These are phyloP conservation scores for Penicillium sp. DNA, from an alignment of 2,329 filamentous ascomycete species.

Conservation along the genomic window DNA sequence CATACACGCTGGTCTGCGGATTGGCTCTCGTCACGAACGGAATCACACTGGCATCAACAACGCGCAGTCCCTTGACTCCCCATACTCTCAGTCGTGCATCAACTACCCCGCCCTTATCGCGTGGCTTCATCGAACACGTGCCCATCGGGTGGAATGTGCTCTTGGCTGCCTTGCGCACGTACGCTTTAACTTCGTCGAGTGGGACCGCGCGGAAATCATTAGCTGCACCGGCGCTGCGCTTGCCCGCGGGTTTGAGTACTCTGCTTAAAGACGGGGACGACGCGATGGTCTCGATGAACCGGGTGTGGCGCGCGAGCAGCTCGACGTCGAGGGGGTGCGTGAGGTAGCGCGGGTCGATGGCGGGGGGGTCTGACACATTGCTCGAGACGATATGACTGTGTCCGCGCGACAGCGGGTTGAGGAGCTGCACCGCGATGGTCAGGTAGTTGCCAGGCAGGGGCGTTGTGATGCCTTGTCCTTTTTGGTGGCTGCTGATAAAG, in stretches of 20 bases:
- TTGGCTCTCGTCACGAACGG: constrained; percentile 18
- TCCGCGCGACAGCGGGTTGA: constrained; percentile 29
- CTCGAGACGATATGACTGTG: constrained; percentile 38
- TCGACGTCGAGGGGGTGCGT: constrained; percentile 43
- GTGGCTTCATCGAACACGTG: constrained; percentile 15
- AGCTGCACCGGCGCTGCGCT: constrained; percentile 8
- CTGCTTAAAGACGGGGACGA: constrained; percentile 26
- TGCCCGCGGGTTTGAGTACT: constrained; percentile 29
- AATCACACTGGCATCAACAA: constrained; percentile 17
- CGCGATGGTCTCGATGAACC: constrained; percentile 30
- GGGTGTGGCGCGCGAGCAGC: constrained; percentile 31
- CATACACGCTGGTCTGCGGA: constrained; percentile 20
- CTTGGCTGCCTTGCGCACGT: background rate
- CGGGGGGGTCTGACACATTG: constrained; percentile 30
- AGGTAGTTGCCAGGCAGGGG: constrained; percentile 23
- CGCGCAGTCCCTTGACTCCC: constrained; percentile 16
- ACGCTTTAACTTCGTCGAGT: background rate
- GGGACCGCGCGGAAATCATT: constrained; percentile 10
- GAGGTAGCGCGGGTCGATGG: constrained; percentile 43
- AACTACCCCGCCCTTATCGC: constrained; percentile 19
- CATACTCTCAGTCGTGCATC: constrained; percentile 38
- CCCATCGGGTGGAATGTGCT: constrained; percentile 15
- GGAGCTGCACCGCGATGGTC: constrained; percentile 24
- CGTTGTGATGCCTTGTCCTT: constrained; percentile 14
- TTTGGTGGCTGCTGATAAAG: background rate